Conservation (phyloP, 1,284 basidiomycete species). For the Waitea zeae region DNA sequence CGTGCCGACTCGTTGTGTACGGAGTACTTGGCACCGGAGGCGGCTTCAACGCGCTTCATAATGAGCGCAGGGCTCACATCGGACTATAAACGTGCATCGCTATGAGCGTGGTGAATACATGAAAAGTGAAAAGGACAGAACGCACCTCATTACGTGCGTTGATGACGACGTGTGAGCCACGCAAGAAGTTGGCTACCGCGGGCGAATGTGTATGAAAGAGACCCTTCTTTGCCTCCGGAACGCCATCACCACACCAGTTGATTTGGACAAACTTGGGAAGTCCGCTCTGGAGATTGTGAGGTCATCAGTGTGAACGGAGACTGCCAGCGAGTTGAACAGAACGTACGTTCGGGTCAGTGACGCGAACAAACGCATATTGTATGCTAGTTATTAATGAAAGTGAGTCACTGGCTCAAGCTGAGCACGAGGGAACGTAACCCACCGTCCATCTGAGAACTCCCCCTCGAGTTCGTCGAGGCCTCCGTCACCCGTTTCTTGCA, state of each 20-base stretch:
- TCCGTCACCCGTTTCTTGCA: constrained; percentile 70
- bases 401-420: not conserved
- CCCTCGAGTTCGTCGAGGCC: constrained; percentile 87
- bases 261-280: constrained; percentile 88
- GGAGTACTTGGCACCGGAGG: constrained; percentile 87
- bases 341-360: constrained; percentile 74
- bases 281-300: constrained; percentile 33
- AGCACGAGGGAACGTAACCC: constrained; percentile 10
- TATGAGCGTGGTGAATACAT: constrained; percentile 1
- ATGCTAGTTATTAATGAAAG: constrained; percentile 32
- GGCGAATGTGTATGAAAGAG: constrained; percentile 82
- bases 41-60: constrained; percentile 77
- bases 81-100: constrained; percentile 27
- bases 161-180: constrained; percentile 79
- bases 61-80: constrained; percentile 72
- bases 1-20: constrained; percentile 50
- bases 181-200: constrained; percentile 70
- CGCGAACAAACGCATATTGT: constrained; percentile 86
- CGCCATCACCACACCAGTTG: constrained; percentile 93
- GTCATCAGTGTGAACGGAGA: constrained; percentile 2
- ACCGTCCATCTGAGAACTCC: constrained; percentile 90
- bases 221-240: constrained; percentile 85
- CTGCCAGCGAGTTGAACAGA: constrained; percentile 1
- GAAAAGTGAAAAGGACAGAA: constrained; percentile 4
- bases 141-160: constrained; percentile 80